These are phyloP conservation scores for Hypoxylon sp. DNA, from an alignment of 2,329 filamentous ascomycete species.

Conservation along the genomic window DNA sequence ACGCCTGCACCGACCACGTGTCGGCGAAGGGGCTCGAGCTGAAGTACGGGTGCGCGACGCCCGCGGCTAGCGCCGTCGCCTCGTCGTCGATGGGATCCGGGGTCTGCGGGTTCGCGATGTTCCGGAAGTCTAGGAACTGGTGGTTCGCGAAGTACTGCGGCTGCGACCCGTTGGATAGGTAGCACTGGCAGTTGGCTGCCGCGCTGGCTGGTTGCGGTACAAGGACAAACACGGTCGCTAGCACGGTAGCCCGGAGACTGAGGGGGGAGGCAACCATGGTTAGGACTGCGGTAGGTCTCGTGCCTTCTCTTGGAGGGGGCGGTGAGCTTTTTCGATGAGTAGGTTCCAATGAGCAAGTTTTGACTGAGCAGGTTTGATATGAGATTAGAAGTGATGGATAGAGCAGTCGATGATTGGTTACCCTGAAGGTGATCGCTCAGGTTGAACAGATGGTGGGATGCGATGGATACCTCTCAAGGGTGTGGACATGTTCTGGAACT, in stretches of 20 bases:
- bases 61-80: constrained; percentile 45
- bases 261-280: constrained; percentile 20
- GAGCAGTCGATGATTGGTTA: no score
- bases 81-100: constrained; percentile 46
- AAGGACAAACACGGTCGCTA: constrained; percentile 8
- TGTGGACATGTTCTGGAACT: constrained; percentile 1
- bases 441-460: not conserved
- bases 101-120: constrained; percentile 50
- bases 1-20: constrained; percentile 50
- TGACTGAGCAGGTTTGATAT: not conserved
- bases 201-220: constrained; percentile 3
- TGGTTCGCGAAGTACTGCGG: constrained; percentile 58
- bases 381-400: not conserved
- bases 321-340: no score
- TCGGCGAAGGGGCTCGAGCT: constrained; percentile 46
- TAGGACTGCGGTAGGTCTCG: not conserved
- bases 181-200: constrained; percentile 56
- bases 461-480: constrained; percentile 7
- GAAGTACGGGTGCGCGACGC: constrained; percentile 51
- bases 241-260: constrained; percentile 11
- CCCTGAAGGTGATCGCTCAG: not conserved
- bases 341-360: no score
- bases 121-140: constrained; percentile 63
- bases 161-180: constrained; percentile 57
- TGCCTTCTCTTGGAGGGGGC: constrained; percentile 2